Base-by-base conservation (phyloP, 306 rosid genomes). In the Sicyos baderoa region DNA sequence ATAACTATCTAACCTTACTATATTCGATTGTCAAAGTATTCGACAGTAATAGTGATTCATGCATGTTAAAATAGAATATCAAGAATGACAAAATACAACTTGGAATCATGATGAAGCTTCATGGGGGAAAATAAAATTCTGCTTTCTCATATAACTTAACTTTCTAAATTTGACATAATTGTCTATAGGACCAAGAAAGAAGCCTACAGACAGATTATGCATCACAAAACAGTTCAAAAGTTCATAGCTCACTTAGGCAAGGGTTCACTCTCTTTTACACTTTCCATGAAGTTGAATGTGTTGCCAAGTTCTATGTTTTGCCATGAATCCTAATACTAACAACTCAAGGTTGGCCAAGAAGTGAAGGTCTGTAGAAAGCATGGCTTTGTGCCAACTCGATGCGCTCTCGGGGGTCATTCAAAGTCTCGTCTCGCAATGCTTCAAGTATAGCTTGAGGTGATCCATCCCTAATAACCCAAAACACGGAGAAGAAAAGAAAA, bases 321-420 rank as follows among this genome's bases (percentile, higher is more conserved):
- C 68, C 64, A 59, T 47, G 70, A 79, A 63, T 47, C 69, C n/a
- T n/a, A n/a, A n/a, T n/a, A n/a, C n/a, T 44, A 52, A 47, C 75
- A 47, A 2, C 42, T 64, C 79, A 87, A 5, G 88, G 81, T 73
- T 86, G 82, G 47, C 90, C 90, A 71, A 89, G 96, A 73, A 91
- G 95, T 57, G 91, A 89, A 76, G 97, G 96, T 79, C 86, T 83
- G 76, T 87, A 91, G 83, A 91, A 91, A 57, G 74, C 95, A 76
- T 89, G 96, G 84, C 89, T 91, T 48, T 91, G 97, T 15, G 96
- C 96, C 71, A 91, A 85, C 82, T 85, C 96, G 68, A 91, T 91
- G 75, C 96, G 88, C 10, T 91, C 96, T 22, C 97, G 85, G 3
- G 96, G 97, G 81, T 92, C 97, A 54, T 92, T 92, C 80, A 89